These are phyloP conservation scores for Xylaria sp. DNA, from an alignment of 2,329 filamentous ascomycete genomes.

Conservation along the genomic window DNA sequence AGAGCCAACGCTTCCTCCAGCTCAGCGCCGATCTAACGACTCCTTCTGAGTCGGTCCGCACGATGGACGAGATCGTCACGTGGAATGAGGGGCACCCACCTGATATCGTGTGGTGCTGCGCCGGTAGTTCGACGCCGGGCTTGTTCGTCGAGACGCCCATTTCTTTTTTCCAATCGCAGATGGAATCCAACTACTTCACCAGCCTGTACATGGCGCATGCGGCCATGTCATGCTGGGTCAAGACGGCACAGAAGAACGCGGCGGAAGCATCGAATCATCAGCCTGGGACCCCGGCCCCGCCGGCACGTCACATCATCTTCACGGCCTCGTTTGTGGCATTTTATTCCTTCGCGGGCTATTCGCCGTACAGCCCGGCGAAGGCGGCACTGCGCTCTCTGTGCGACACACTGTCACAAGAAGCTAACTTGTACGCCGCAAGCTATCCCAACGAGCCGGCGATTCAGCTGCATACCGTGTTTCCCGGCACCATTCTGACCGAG, in stretches of 20 bases:
- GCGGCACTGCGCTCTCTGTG: conserved; percentile 72
- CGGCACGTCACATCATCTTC: conserved; percentile 73
- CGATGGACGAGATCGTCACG: conserved; percentile 63
- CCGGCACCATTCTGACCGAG: conserved; percentile 65
- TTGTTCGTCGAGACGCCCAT: conserved; percentile 52
- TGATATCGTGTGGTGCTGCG: conserved; percentile 74
- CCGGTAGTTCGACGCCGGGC: conserved; percentile 64
- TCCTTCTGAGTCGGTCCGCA: no score
- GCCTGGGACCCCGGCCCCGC: not conserved
- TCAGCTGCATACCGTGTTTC: conserved; percentile 72
- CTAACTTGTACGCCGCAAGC: conserved; percentile 49
- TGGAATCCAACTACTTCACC: conserved; percentile 55
- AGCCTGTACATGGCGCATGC: conserved; percentile 53
- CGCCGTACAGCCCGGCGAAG: conserved; percentile 73
- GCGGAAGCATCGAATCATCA: no score
- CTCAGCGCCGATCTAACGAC: no score
- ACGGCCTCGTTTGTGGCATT: conserved; percentile 72
- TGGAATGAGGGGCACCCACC: conserved; percentile 68
- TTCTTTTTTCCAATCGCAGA: conserved; percentile 49
- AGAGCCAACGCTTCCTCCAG: no score
- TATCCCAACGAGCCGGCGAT: conserved; percentile 50
- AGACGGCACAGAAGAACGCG: no score
- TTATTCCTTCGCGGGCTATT: conserved; percentile 70
- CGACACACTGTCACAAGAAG: conserved; percentile 72
- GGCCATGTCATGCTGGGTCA: conserved; percentile 43